Evolutionary conservation across 148 eudicot species (phyloP).

Genomic region (Vaccinium vitisidaea): DNA sequence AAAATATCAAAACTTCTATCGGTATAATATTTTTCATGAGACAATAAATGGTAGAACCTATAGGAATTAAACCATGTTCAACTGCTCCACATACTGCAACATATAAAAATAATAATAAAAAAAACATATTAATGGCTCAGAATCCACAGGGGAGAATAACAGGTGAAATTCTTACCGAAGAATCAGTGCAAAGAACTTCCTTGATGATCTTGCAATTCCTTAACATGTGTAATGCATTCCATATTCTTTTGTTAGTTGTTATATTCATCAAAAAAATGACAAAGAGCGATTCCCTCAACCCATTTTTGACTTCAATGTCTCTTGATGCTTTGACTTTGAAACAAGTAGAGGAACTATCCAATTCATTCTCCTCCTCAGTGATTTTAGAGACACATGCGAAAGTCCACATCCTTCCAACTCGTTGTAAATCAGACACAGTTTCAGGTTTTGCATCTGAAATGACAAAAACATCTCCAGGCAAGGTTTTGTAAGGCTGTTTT

Average conservation of each 20-base stretch:
- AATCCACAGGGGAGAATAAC: background rate
- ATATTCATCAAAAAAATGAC: conserved; percentile 52
- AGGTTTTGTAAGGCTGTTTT: conserved; percentile 51
- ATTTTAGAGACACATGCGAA: conserved; percentile 39
- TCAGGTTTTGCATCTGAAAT: conserved; percentile 50
- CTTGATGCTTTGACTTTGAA: conserved; percentile 38
- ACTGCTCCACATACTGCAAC: background rate
- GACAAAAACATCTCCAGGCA: conserved; percentile 68
- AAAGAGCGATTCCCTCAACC: conserved; percentile 30
- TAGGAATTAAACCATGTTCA: background rate
- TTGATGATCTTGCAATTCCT: conserved; percentile 37
- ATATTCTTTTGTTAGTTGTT: conserved; percentile 50
- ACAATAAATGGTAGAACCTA: background rate
- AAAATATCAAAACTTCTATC: background rate
- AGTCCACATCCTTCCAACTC: conserved; percentile 42
- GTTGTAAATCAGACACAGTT: conserved; percentile 37
- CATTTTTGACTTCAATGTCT: conserved; percentile 25
- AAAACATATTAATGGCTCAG: background rate
- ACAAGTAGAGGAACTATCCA: conserved; percentile 22
- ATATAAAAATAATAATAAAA: no score
- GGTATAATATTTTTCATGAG: background rate
- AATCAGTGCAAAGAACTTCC: conserved; percentile 28
- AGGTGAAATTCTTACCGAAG: conserved; percentile 27
- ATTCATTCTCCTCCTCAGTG: conserved; percentile 28
- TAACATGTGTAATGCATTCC: conserved; percentile 49